Conservation (phyloP, 2,329 filamentous ascomycete genomes). For the Fusarium paranaense region DNA sequence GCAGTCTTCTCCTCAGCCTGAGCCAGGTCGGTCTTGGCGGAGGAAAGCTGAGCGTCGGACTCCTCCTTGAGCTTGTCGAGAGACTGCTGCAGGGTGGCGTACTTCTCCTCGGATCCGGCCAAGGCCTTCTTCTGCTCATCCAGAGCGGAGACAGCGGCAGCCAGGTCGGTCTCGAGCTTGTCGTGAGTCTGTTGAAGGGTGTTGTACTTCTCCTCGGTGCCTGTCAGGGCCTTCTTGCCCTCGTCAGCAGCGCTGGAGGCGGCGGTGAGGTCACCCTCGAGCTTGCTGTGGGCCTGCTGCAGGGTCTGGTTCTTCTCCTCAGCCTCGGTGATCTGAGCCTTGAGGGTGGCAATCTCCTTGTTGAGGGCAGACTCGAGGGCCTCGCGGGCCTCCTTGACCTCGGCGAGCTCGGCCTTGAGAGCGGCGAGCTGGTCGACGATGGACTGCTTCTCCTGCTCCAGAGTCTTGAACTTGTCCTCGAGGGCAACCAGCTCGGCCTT, state of each 20-base stretch:
- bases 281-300: constrained; percentile 45
- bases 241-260: constrained; percentile 42
- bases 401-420: constrained; percentile 49
- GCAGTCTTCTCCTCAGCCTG: constrained; percentile 43
- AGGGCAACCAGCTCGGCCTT: constrained; percentile 37
- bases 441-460: constrained; percentile 46
- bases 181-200: constrained; percentile 43
- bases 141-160: constrained; percentile 41
- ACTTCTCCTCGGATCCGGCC: constrained; percentile 44
- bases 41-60: constrained; percentile 42
- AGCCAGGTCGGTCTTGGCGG: constrained; percentile 39
- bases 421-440: constrained; percentile 49
- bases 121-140: constrained; percentile 46
- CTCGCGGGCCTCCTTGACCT: constrained; percentile 50
- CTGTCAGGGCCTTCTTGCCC: constrained; percentile 42
- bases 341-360: constrained; percentile 47
- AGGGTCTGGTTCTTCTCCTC: constrained; percentile 49
- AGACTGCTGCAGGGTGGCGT: constrained; percentile 40
- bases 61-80: constrained; percentile 44
- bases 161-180: constrained; percentile 44
- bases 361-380: constrained; percentile 48
- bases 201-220: constrained; percentile 44
- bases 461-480: constrained; percentile 42
- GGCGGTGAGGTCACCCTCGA: constrained; percentile 48
- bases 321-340: constrained; percentile 50